Evolutionary conservation across 768 basidiomycete genomes (phyloP).

Genomic region (Pleurotus platypus): DNA sequence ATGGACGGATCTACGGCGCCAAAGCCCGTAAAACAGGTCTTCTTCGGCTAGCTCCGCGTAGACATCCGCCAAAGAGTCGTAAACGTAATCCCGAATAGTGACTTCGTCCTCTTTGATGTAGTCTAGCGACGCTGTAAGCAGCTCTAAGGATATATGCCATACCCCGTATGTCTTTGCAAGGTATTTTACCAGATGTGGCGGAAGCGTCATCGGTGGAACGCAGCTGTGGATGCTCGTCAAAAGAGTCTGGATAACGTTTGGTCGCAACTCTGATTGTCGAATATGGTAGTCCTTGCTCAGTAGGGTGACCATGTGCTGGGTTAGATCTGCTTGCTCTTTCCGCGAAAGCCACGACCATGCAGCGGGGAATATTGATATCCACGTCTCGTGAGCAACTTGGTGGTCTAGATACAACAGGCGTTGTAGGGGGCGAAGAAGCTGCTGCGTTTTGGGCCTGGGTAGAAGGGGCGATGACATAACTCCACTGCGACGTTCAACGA

Average conservation of each 20-base stretch:
- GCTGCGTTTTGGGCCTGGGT: slow-evolving; percentile 41
- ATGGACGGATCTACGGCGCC: slow-evolving; percentile 87
- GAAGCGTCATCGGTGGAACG: slow-evolving; percentile 81
- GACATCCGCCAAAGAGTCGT: slow-evolving; percentile 89
- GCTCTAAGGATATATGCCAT: slow-evolving; percentile 91
- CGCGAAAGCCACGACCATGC: slow-evolving; percentile 84
- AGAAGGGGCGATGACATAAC: slow-evolving; percentile 23
- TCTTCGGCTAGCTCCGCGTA: slow-evolving; percentile 97
- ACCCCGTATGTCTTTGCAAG: slow-evolving; percentile 93
- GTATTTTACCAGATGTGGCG: slow-evolving; percentile 94
- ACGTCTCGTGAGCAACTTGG: slow-evolving; percentile 72
- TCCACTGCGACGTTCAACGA: slow-evolving; percentile 37
- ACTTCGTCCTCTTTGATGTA: slow-evolving; percentile 77
- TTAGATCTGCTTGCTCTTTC: slow-evolving; percentile 84
- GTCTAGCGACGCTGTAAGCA: slow-evolving; percentile 79
- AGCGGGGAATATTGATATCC: slow-evolving; percentile 85
- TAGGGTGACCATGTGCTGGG: slow-evolving; percentile 84
- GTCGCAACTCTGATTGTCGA: slow-evolving; percentile 82
- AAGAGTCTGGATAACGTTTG: slow-evolving; percentile 90
- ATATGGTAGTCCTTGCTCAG: slow-evolving; percentile 93
- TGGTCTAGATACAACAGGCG: slow-evolving; percentile 81
- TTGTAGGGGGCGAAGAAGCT: slow-evolving; percentile 74
- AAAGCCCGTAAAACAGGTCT: slow-evolving; percentile 95
- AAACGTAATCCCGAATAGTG: slow-evolving; percentile 74
- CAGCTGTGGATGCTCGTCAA: slow-evolving; percentile 85